Conservation (phyloP, 352 stramenopile species). For the Phytophthora uliginosa region DNA sequence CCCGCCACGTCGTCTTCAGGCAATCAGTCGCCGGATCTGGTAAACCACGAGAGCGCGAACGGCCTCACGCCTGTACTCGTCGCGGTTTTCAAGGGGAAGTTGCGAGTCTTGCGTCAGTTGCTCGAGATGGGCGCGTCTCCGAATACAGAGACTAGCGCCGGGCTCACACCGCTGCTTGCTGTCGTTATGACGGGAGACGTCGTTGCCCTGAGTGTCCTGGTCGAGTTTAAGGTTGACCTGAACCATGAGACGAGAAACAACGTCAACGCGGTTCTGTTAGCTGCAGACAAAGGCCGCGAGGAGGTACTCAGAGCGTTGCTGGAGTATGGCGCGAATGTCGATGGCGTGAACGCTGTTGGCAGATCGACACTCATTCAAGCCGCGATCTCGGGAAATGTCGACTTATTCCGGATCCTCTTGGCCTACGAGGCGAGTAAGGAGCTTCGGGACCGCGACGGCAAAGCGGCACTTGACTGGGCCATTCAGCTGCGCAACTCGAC, state of each 20-base stretch:
- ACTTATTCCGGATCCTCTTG: slow-evolving; percentile 49
- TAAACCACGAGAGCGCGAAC: slow-evolving; percentile 69
- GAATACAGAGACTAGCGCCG: slow-evolving; percentile 48
- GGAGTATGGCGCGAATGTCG: slow-evolving; percentile 43
- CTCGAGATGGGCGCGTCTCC: slow-evolving; percentile 59
- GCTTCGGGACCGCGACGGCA: slow-evolving; percentile 30
- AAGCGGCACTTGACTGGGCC: slow-evolving; percentile 52
- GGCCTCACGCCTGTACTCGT: slow-evolving; percentile 61
- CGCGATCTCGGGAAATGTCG: slow-evolving; percentile 47
- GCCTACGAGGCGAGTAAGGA: slow-evolving; percentile 50
- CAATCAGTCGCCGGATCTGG: slow-evolving; percentile 23
- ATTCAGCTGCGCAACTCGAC: slow-evolving; percentile 29
- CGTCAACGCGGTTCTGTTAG: slow-evolving; percentile 51
- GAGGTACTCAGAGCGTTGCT: slow-evolving; percentile 52
- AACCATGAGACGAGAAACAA: slow-evolving; percentile 44
- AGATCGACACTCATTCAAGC: slow-evolving; percentile 65
- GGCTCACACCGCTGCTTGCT: slow-evolving; percentile 66
- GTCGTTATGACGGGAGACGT: slow-evolving; percentile 55
- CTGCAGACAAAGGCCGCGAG: slow-evolving; percentile 61
- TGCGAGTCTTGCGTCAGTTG: slow-evolving; percentile 49
- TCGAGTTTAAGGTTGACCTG: slow-evolving; percentile 55
- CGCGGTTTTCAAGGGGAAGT: slow-evolving; percentile 52
- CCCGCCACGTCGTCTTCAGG: slow-evolving; percentile 15
- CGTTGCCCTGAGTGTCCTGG: slow-evolving; percentile 56
- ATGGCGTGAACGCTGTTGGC: slow-evolving; percentile 37